Evolutionary conservation across 176 grass and related monocot species (phyloP), one percentile per base, ranked within the genome.

Genomic region (Oryza nivara): DNA sequence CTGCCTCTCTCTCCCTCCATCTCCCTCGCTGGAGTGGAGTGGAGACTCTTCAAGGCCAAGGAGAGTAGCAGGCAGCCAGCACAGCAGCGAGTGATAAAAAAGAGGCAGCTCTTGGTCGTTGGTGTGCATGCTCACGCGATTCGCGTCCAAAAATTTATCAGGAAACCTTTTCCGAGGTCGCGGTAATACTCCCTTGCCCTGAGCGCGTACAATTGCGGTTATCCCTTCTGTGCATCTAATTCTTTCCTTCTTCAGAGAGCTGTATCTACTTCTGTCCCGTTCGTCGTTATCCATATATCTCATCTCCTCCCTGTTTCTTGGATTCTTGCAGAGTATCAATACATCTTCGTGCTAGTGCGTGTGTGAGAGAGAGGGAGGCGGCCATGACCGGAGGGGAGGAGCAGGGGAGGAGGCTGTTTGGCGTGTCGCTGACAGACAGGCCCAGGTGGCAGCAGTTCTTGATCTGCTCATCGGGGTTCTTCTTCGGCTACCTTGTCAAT

Each of bases 401-500:
- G 64, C 89, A 88, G 82, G 75, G 92, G 79, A 86, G 82, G 85
- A 74, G 64, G 75, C 88, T 98, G 80, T 93, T 95, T 70, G 92
- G 93, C 40, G 86, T 98, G 47, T 81, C 91, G 17, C 89, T 98
- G 63, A 86, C 89, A 23, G 85, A 92, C 73, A 90, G 80, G 54
- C 87, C 96, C 16, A 88, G 78, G 67, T 98, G 93, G 96, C 91
- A 95, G 83, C 96, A 95, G 83, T 98, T 98, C 84, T 46, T 98
- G 11, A 88, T 98, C 75, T 98, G 96, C 78, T 92, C 89, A 7
- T 90, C 88, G 14, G 96, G 96, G 2, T 98, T 98, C 87, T 98
- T 98, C 91, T 93, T 95, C 40, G 96, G 93, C 26, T 98, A 95
- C 88, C 91, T 98, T 32, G 83, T 98, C 77, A 98, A 98, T 92